A percentile compares a stretch with the other conserved stretches of the same genome.
Evolutionary conservation across 148 eudicot genomes (phyloP).

Genomic region (Camellia japonica): DNA sequence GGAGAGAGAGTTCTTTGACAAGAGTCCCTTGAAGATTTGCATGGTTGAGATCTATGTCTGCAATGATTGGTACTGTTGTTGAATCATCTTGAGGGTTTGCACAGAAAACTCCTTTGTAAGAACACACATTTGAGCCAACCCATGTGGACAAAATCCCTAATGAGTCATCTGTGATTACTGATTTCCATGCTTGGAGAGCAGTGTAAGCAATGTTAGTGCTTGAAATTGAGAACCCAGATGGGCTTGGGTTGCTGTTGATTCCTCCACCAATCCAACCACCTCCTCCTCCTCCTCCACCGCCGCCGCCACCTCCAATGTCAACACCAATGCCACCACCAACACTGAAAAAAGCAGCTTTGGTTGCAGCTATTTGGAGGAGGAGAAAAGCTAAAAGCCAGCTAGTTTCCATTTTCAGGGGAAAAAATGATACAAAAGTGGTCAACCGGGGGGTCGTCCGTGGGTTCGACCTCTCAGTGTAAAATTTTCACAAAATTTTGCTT

Average conservation of each 20-base stretch:
- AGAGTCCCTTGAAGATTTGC: slow-evolving; percentile 66
- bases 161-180: slow-evolving; percentile 76
- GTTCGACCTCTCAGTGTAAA: too few species aligned
- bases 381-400: slow-evolving; percentile 27
- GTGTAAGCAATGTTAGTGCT: slow-evolving; percentile 47
- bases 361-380: slow-evolving; percentile 25
- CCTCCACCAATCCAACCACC: slow-evolving; percentile 36
- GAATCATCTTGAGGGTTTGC: slow-evolving; percentile 13
- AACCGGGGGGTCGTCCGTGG: too few species aligned
- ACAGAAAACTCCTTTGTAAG: slow-evolving; percentile 76
- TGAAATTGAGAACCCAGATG: slow-evolving; percentile 19
- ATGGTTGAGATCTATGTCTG: slow-evolving; percentile 79
- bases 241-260: slow-evolving; percentile 7
- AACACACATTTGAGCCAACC: slow-evolving; percentile 83
- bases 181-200: slow-evolving; percentile 83
- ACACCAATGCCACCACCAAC: background rate
- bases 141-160: slow-evolving; percentile 40
- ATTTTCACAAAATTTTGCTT: too few species aligned
- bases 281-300: slow-evolving; percentile 39
- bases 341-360: slow-evolving; percentile 25
- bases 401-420: slow-evolving; percentile 29
- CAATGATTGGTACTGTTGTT: slow-evolving; percentile 28
- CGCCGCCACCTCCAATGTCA: background rate
- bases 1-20: slow-evolving; percentile 49
- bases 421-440: background rate